Evolutionary conservation across 1,284 basidiomycete species (phyloP).

Genomic region (Marasmius oreades): DNA sequence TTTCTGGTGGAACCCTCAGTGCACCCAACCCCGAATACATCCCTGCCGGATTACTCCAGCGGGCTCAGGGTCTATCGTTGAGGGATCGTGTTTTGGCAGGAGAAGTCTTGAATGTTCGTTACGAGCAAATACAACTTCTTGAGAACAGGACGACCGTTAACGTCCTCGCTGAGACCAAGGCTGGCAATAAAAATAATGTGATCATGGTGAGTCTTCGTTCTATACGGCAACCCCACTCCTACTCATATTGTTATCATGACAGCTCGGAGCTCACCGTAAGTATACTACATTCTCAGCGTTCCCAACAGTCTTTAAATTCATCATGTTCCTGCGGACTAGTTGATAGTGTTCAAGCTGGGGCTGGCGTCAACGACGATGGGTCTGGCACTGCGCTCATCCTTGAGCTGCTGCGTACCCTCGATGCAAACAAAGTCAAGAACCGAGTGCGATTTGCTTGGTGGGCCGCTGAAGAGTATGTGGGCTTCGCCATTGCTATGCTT

Average conservation of each 20-base stretch:
- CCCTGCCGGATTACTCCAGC: conserved; percentile 8
- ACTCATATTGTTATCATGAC: neutral
- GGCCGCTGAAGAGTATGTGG: conserved; percentile 21
- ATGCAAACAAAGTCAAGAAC: conserved; percentile 14
- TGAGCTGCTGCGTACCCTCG: conserved; percentile 21
- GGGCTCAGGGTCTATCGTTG: conserved; percentile 8
- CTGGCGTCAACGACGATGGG: conserved; percentile 28
- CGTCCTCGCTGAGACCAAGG: conserved; percentile 24
- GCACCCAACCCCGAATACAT: conserved; percentile 13
- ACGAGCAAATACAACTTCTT: conserved; percentile 4
- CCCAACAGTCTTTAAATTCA: neutral
- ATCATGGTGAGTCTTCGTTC: conserved; percentile 22
- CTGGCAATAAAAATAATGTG: conserved; percentile 23
- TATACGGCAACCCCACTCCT: neutral
- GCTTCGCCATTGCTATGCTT: neutral
- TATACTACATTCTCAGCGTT: neutral
- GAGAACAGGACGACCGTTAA: conserved; percentile 23
- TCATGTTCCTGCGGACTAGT: neutral
- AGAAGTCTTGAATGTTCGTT: conserved; percentile 1
- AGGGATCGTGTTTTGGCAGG: conserved; percentile 18
- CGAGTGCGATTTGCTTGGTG: conserved; percentile 27
- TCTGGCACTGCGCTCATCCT: conserved; percentile 23
- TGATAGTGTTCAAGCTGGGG: conserved; percentile 26
- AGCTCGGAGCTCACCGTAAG: conserved; percentile 10
- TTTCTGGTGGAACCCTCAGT: conserved; percentile 18